These are phyloP conservation scores for Insectozyma bohioensis DNA, from an alignment of 1,139 yeast species.

Conservation along the genomic window DNA sequence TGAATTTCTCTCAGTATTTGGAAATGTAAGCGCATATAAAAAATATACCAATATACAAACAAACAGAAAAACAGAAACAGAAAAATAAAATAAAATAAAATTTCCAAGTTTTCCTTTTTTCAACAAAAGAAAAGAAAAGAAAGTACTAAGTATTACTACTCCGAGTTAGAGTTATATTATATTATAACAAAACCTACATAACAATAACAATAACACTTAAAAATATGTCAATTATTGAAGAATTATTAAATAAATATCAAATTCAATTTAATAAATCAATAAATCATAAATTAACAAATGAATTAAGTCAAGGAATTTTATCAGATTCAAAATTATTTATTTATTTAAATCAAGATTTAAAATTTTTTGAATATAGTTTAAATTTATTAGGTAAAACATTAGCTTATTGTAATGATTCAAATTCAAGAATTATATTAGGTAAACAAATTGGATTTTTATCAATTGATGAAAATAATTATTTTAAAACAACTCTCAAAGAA, in stretches of 20 bases:
- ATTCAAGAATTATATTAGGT: constrained; percentile 38
- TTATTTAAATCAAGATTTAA: constrained; percentile 50
- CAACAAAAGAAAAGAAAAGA: too few relatives aligned
- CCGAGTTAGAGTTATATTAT: too few relatives aligned
- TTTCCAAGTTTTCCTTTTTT: too few relatives aligned
- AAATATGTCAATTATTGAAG: too few relatives aligned
- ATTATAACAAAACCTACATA: too few relatives aligned
- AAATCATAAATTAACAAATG: constrained; percentile 44
- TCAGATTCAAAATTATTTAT: constrained; percentile 40
- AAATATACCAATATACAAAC: too few relatives aligned
- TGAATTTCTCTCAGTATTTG: too few relatives aligned
- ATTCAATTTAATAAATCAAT: constrained; percentile 25
- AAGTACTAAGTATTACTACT: too few relatives aligned
- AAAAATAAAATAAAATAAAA: too few relatives aligned
- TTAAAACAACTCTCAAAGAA: constrained; percentile 32
- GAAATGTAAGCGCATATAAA: constrained; percentile 6
- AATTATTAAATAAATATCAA: too few relatives aligned
- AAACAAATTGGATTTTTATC: constrained; percentile 54
- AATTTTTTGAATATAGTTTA: constrained; percentile 45
- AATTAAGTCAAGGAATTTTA: constrained; percentile 47
- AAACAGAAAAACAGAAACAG: too few relatives aligned
- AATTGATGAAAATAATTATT: constrained; percentile 50
- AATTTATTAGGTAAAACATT: constrained; percentile 46
- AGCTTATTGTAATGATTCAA: constrained; percentile 40
- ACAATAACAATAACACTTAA: too few relatives aligned